Base-by-base conservation (phyloP, 257 asterid genomes). In the Henckelia pumila region DNA sequence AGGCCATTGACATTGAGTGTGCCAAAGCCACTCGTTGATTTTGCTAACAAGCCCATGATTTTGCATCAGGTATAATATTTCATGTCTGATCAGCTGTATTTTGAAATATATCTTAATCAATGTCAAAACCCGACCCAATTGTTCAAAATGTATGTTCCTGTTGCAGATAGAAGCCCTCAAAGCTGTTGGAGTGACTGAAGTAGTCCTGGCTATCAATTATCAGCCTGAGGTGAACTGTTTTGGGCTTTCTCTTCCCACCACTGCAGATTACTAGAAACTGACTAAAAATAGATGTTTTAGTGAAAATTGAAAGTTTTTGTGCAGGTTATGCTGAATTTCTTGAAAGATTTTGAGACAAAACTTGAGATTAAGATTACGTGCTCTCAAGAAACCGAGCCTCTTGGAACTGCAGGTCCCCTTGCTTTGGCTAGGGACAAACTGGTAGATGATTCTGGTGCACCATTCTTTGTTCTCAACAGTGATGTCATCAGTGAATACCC, bases 401-500 rank as follows among this genome's bases (percentile, higher is more conserved):
- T 93, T 52, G 97, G 98, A 67, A 93, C 98, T 52, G 98, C 98
- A 22, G 97, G 98, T 52, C 98, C 98, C 66, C 95, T 93, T 75
- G 98, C 98, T 76, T 80, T 93, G 90, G 97, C 98, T 67, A 77
- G 97, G 84, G 93, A 92, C 74, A 89, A 89, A 78, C 84, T 92
- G 75, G 35, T 88, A 30, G 98, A 86, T 72, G 79, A 75, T 63
- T 89, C 97, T 16, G 94, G 96, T 61, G 92, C 88, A 67, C 98
- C 98, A 5, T 89, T 93, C 77, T 93, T 93, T 32, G 97, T 93
- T 80, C 97, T 92, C 64, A 92, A 92, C 73, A 89, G 98, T 79
- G 97, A 91, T 76, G 97, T 91, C 56, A 91, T 91, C 81, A 85
- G 98, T 57, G 97, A 89, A 49, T 93, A 88, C 75, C 97, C 97